Conservation (phyloP, 2,329 filamentous ascomycete genomes). For the Mycosphaerella arachidis region DNA sequence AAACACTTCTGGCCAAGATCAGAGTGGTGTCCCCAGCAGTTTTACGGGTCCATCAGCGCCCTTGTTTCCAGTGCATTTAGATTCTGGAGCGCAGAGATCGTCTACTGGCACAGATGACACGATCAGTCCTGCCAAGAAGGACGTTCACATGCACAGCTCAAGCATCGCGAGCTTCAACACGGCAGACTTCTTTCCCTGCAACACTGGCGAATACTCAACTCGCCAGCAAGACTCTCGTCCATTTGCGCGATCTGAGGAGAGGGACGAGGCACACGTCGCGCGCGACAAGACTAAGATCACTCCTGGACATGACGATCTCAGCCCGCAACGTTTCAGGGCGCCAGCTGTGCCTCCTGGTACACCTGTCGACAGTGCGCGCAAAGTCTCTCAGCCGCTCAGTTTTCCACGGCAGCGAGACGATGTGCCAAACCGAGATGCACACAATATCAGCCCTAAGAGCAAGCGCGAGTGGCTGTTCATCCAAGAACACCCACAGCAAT, state of each 20-base stretch:
- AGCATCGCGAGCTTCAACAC: constrained; percentile 37
- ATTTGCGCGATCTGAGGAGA: constrained; percentile 18
- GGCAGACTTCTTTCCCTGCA: constrained; percentile 37
- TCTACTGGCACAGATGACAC: constrained; percentile 18
- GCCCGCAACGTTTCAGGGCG: constrained; percentile 11
- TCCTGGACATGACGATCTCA: constrained; percentile 6
- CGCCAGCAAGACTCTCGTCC: constrained; percentile 29
- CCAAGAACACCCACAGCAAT: constrained; percentile 19
- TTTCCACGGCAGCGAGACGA: constrained; percentile 8
- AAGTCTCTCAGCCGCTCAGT: background rate
- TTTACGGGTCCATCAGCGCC: constrained; percentile 13
- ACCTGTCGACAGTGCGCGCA: constrained; percentile 13
- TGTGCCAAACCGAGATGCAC: constrained; percentile 20
- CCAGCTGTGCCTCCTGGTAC: constrained; percentile 28
- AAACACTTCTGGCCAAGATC: background rate
- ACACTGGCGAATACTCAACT: constrained; percentile 35
- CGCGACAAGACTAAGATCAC: constrained; percentile 1
- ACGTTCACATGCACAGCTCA: constrained; percentile 26
- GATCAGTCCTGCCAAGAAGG: constrained; percentile 24
- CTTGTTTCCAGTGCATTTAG: constrained; percentile 18
- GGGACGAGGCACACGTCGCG: constrained; percentile 2
- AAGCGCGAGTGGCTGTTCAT: constrained; percentile 28
- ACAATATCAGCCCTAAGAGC: constrained; percentile 31
- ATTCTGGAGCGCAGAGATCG: constrained; percentile 2
- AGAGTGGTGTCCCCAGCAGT: background rate